phyloP scores from a whole-genome alignment of 1,284 basidiomycete species.

The Coniferiporia weirii region DNA sequence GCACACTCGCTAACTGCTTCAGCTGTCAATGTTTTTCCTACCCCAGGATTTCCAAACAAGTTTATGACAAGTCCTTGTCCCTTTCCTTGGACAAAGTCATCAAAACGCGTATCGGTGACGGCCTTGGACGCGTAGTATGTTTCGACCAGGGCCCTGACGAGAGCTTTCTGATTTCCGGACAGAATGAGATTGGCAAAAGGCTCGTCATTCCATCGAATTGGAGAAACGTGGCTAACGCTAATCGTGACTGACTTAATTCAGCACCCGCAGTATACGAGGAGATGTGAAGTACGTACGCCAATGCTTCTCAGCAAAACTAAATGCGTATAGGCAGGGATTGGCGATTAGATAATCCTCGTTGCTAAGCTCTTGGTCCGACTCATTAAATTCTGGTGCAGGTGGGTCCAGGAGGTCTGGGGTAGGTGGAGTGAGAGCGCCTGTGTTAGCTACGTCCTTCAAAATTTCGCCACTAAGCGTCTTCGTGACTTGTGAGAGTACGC shows the following conservation, averaged over 20 bases:
- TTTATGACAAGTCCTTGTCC: constrained; percentile 58
- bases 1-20: constrained; percentile 54
- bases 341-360: constrained; percentile 52
- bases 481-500: neutral
- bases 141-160: constrained; percentile 53
- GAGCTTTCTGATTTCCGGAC: constrained; percentile 43
- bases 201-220: constrained; percentile 53
- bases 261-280: neutral
- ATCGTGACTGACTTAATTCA: constrained; percentile 42
- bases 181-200: constrained; percentile 56
- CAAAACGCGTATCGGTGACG: constrained; percentile 36
- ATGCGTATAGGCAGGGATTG: constrained; percentile 52
- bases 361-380: neutral
- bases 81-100: constrained; percentile 60
- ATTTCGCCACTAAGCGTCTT: neutral
- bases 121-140: constrained; percentile 40
- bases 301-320: constrained; percentile 51
- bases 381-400: too few species aligned
- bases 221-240: constrained; percentile 42
- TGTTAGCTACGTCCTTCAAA: neutral
- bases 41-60: constrained; percentile 56
- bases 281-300: constrained; percentile 40
- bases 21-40: constrained; percentile 46
- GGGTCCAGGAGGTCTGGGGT: too few species aligned
- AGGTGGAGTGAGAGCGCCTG: neutral